Base-by-base conservation (phyloP, 495 filamentous ascomycete species). In the Acidiella bohemica region DNA sequence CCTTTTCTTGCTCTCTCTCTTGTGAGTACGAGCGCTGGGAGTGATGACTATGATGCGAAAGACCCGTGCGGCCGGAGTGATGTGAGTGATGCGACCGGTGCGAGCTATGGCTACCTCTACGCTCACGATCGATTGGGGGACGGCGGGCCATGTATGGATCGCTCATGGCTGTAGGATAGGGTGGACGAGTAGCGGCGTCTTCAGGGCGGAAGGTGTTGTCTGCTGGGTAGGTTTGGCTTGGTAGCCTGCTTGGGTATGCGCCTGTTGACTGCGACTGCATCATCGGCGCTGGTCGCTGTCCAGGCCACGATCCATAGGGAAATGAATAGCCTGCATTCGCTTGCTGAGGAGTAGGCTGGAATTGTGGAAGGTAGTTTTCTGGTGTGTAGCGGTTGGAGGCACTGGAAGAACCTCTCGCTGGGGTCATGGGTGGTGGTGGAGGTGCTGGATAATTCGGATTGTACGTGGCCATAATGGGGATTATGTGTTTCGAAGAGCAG, bases 41-140 rank as follows among this genome's bases (percentile, higher is more conserved):
- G 22, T 17, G 24, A 22, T 39, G 36, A 25, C 36, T 39, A 7
- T 30, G 16, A 18, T 42, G 30, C 13, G 40, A 42, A 4, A n/a
- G 39, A 31, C 33, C 27, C 28, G n/a, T n/a, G n/a, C n/a, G n/a
- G n/a, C n/a, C n/a, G n/a, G 40, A 42, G 12, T 31, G 12, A 13
- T 28, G 40, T 8, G 40, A 42, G 5, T 18, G 2, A 2, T 20
- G 40, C 7, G 32, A 34, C 2, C 32, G 40, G 5, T 35, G 40
- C 2, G 40, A 42, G 36, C 36, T 19, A 11, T 30, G 14, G 36
- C 36, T 39, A 9, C 4, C 17, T 16, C 36, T 23, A 21, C 36
- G 19, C 16, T 39, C 36, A 14, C 17, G 10, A 6, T 30, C 36
- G 11, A 28, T 7, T 14, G 9, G 14, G 13, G 36, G 36, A 30